Percentiles rank a stretch among this genome's conserved stretches.
phyloP scores from a whole-genome alignment of 1,284 basidiomycete species.

The Papiliotrema laurentii region DNA sequence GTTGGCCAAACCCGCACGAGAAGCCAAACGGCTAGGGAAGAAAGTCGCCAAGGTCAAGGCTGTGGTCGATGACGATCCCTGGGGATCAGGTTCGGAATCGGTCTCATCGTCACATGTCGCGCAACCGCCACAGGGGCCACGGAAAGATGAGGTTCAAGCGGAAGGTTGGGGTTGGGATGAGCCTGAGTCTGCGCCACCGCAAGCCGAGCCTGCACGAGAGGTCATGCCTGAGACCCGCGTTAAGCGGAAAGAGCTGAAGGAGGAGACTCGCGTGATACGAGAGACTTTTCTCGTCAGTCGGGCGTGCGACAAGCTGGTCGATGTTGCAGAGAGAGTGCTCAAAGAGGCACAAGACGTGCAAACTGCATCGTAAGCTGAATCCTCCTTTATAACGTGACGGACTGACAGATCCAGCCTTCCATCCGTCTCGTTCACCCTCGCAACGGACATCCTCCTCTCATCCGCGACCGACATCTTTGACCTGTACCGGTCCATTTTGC shows the following conservation, averaged over 20 bases:
- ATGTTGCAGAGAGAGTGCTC: conserved; percentile 54
- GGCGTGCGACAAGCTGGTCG: conserved; percentile 54
- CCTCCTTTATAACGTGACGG: background rate
- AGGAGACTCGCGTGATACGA: conserved; percentile 26
- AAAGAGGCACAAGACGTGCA: conserved; percentile 18
- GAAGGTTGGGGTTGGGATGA: conserved; percentile 11
- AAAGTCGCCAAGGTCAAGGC: conserved; percentile 24
- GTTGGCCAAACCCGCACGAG: conserved; percentile 24
- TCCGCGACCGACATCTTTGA: conserved; percentile 68
- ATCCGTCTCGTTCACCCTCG: conserved; percentile 19
- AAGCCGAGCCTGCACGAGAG: background rate
- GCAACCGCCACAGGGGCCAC: background rate
- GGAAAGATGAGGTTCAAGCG: background rate
- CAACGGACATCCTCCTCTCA: conserved; percentile 11
- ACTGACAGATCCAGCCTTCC: conserved; percentile 7
- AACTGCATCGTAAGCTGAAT: conserved; percentile 23
- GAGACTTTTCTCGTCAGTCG: conserved; percentile 41
- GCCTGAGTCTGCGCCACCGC: background rate
- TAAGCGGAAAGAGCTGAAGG: conserved; percentile 16
- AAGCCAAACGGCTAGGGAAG: conserved; percentile 34
- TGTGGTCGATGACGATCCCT: conserved; percentile 16
- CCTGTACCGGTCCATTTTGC: conserved; percentile 74
- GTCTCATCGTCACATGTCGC: background rate
- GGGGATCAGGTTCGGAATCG: conserved; percentile 12
- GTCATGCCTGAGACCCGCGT: background rate